phyloP scores from a whole-genome alignment of 257 asterid genomes.

The Solanum commersonii region DNA sequence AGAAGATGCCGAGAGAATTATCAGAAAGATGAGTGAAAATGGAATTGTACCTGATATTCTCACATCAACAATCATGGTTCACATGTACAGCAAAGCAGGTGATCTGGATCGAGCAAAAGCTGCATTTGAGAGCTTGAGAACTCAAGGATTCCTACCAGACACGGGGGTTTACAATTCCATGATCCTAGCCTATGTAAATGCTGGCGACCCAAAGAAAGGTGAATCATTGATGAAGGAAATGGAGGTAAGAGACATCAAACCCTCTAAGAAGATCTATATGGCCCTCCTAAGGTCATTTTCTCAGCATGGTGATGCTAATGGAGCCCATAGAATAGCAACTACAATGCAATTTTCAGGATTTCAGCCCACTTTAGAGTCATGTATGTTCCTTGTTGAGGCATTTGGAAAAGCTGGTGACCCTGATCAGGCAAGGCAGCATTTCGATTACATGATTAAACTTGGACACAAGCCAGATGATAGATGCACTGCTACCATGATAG shows the following conservation, averaged over 20 bases:
- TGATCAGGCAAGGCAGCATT: conserved; percentile 32
- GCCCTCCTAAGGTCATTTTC: conserved; percentile 55
- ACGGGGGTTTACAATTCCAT: conserved; percentile 39
- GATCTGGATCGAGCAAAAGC: conserved; percentile 44
- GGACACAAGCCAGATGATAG: conserved; percentile 79
- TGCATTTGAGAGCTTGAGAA: conserved; percentile 36
- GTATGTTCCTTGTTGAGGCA: conserved; percentile 53
- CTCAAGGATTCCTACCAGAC: conserved; percentile 57
- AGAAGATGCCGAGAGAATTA: conserved; percentile 68
- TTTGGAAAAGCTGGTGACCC: conserved; percentile 24
- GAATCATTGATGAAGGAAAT: conserved; percentile 42
- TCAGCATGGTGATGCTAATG: conserved; percentile 19
- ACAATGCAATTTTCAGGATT: conserved; percentile 47
- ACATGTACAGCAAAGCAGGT: conserved; percentile 65
- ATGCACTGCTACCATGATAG: conserved; percentile 53
- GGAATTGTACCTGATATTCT: conserved; percentile 60
- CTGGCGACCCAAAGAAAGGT: conserved; percentile 35
- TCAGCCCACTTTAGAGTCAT: conserved; percentile 37
- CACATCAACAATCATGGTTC: conserved; percentile 33
- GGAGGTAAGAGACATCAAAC: conserved; percentile 43
- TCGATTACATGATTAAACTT: conserved; percentile 40
- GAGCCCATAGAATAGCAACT: conserved; percentile 32
- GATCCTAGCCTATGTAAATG: conserved; percentile 62
- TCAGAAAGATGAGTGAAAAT: conserved; percentile 55
- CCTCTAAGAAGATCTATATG: conserved; percentile 49